Conservation (phyloP, 2,329 filamentous ascomycete genomes). For the Boeremia exigua region DNA sequence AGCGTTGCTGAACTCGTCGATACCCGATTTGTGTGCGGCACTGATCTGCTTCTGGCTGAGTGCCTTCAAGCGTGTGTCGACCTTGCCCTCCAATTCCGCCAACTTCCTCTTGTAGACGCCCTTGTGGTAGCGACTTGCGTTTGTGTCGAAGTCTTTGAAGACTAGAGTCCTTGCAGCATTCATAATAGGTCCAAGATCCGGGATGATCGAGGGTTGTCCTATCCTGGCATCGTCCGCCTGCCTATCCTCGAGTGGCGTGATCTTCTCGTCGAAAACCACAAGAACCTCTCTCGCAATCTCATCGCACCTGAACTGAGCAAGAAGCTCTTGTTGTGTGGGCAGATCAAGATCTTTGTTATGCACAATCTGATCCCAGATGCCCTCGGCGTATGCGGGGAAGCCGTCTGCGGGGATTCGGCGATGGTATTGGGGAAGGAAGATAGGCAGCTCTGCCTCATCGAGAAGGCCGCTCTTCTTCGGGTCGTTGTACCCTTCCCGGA, state of each 20-base stretch:
- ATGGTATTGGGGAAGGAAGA: slow-evolving; percentile 95
- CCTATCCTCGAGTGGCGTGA: slow-evolving; percentile 83
- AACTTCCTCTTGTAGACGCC: slow-evolving; percentile 88
- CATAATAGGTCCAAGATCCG: slow-evolving; percentile 76
- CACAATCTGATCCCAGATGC: slow-evolving; percentile 98
- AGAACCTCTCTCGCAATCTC: slow-evolving; percentile 93
- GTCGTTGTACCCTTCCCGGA: slow-evolving; percentile 79
- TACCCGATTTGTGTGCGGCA: slow-evolving; percentile 87
- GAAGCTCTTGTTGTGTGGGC: slow-evolving; percentile 93
- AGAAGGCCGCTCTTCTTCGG: slow-evolving; percentile 65
- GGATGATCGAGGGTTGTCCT: slow-evolving; percentile 76
- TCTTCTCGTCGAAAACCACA: slow-evolving; percentile 79
- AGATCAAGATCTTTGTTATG: slow-evolving; percentile 98
- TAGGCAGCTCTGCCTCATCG: slow-evolving; percentile 76
- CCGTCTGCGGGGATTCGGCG: slow-evolving; percentile 94
- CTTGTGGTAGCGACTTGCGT: slow-evolving; percentile 96
- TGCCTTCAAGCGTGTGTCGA: slow-evolving; percentile 85
- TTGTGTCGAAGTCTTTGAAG: slow-evolving; percentile 83
- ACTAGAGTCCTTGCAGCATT: slow-evolving; percentile 73
- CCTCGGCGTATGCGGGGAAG: slow-evolving; percentile 91
- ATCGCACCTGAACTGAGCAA: slow-evolving; percentile 97
- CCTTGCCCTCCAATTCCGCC: slow-evolving; percentile 81
- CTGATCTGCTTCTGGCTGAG: slow-evolving; percentile 88
- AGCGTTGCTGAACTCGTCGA: slow-evolving; percentile 82
- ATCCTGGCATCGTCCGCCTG: slow-evolving; percentile 75